These are phyloP conservation scores for Tetrastigma voinierianum DNA, from an alignment of 164 flowering plant genomes.

Conservation along the genomic window DNA sequence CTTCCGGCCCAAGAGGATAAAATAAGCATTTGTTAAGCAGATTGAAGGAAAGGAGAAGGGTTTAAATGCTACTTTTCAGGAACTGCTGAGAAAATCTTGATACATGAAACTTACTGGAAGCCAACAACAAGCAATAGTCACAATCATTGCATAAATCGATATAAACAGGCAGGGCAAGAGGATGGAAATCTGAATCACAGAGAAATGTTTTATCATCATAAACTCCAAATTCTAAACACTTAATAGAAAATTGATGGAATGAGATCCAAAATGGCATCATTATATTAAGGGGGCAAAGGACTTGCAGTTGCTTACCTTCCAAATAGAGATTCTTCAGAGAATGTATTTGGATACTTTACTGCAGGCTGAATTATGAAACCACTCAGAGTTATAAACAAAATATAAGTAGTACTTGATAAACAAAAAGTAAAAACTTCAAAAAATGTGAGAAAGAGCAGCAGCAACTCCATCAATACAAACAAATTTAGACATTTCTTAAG, in stretches of 20 bases:
- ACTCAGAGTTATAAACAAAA: no score
- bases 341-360: slow-evolving; percentile 35
- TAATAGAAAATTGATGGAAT: no score
- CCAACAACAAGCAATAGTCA: slow-evolving; percentile 27
- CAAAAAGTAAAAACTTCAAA: no score
- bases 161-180: slow-evolving; percentile 43
- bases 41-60: no score
- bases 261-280: slow-evolving; percentile 1
- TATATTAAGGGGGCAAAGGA: neutral
- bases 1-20: no score
- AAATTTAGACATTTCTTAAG: no score
- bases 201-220: neutral
- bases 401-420: no score
- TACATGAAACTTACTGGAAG: slow-evolving; percentile 40
- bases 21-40: no score
- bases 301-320: slow-evolving; percentile 35
- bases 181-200: slow-evolving; percentile 41
- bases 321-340: slow-evolving; percentile 34
- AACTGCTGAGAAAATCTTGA: no score
- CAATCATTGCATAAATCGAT: slow-evolving; percentile 35
- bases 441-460: no score
- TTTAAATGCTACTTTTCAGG: no score
- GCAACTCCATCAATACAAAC: no score
- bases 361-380: slow-evolving; percentile 43
- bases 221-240: neutral